Evolutionary conservation across 78 protist genomes (phyloP), one percentile per base, ranked within the genome.

Genomic region (Dictyostelium brefeldianum): DNA sequence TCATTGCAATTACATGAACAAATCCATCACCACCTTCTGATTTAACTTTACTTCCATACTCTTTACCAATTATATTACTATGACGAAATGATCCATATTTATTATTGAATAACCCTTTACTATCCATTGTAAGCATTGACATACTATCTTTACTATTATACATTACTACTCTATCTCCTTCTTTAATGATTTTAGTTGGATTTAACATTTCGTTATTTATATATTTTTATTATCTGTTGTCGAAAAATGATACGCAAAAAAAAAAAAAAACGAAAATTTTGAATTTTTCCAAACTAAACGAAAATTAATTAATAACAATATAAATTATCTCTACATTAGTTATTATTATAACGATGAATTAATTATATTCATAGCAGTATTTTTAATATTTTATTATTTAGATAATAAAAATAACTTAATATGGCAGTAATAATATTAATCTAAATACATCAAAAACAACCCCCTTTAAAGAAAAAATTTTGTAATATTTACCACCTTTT

Each of bases 1-100:
- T 95, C 82, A 95, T 94, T 10, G 41, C 46, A 22, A 97, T 65
- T 8, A 96, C 78, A 78, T 83, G 92, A 10, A 83, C n/a, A 51
- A 83, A 92, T 27, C 95, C 95, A 27, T 36, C 54, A n/a, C 81
- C 69, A 46, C 67, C 54, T 8, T 84, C 84, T 4, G 90, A 84
- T 27, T 15, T 41, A 17, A 92, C 64, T 48, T 87, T 87, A 0
- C 57, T 15, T 0, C 93, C 93, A 50, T 77, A 77, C 22, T 87
- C 93, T 53, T 47, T 47, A 48, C 93, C 93, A 51, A 87, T 87
- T 14, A 87, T 46, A 36, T 70, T 56, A 47, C 78, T 87, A 22
- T 77, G 83, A 62, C 27, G 41, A 62, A 59, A 87, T 0, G 41
- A 31, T 51, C 93, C 93, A 77, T 50, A 87, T 65, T 87, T 87